Conservation (phyloP, 2,329 filamentous ascomycete genomes). For the Colletotrichum australisinense region DNA sequence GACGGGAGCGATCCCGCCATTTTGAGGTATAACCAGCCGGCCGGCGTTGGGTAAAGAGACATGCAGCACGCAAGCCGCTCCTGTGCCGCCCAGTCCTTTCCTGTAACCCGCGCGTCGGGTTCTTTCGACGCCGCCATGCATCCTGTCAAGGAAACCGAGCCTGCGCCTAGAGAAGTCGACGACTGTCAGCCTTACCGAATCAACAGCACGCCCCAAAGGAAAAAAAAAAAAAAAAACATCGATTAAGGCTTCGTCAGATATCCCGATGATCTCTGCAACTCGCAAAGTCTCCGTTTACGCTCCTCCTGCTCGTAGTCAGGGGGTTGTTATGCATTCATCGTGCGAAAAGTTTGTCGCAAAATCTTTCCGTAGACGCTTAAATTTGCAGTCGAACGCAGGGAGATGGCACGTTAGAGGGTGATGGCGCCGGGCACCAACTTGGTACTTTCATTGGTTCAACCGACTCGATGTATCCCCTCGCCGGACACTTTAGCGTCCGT, state of each 20-base stretch:
- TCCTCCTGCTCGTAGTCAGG: neutral
- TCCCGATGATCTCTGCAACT: neutral
- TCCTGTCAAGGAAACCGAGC: constrained; percentile 2
- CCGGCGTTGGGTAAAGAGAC: constrained; percentile 17
- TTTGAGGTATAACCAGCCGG: constrained; percentile 27
- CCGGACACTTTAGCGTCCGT: constrained; percentile 15
- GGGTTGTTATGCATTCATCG: neutral
- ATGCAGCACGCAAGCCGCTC: constrained; percentile 13
- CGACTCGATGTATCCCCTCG: constrained; percentile 9
- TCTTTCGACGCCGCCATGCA: constrained; percentile 7
- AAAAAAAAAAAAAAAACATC: neutral
- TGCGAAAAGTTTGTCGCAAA: neutral
- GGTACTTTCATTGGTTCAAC: constrained; percentile 13
- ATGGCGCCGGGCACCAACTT: neutral
- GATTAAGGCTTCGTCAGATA: neutral
- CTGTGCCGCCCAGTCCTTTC: neutral
- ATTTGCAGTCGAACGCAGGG: constrained; percentile 23
- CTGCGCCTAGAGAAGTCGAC: constrained; percentile 4
- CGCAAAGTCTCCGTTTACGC: neutral
- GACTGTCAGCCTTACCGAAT: constrained; percentile 28
- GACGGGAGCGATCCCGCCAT: constrained; percentile 7
- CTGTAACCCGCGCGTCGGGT: neutral
- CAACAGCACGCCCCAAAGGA: neutral
- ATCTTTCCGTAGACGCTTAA: neutral
- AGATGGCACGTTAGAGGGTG: constrained; percentile 22